These are phyloP conservation scores for Geotrichum candidum DNA, from an alignment of 1,139 yeast species.

Conservation along the genomic window DNA sequence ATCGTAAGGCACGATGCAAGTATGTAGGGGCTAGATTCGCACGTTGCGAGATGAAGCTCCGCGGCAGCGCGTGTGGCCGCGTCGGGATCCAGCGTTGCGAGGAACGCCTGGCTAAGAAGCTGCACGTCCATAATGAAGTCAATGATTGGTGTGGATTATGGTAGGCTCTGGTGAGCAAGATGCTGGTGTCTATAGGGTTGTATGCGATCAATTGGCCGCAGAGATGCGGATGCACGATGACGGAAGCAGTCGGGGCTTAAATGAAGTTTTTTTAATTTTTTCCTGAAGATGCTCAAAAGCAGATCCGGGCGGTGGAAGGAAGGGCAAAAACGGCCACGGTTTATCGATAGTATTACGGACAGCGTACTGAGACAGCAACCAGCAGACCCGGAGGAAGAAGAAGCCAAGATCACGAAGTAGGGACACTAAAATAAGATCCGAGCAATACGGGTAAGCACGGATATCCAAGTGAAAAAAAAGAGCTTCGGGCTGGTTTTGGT, in stretches of 20 bases:
- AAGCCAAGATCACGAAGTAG: not conserved
- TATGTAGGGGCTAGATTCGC: constrained; percentile 62
- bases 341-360: not conserved
- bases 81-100: constrained; percentile 72
- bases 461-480: not conserved
- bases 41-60: constrained; percentile 54
- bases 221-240: not conserved
- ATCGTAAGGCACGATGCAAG: constrained; percentile 78
- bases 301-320: not conserved
- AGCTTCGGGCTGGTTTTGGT: not conserved
- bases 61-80: constrained; percentile 58
- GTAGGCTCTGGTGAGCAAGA: not conserved
- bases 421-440: not conserved
- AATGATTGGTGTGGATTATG: not conserved
- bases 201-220: not conserved
- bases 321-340: not conserved
- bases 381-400: not conserved
- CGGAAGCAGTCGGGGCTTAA: not conserved
- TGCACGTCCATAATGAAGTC: constrained; percentile 11
- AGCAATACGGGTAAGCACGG: not conserved
- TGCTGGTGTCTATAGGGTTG: not conserved
- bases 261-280: not conserved
- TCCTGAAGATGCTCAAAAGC: not conserved
- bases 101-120: constrained; percentile 39
- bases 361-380: not conserved